Percentiles rank a stretch among this genome's conserved stretches.
Conservation (phyloP, 352 stramenopile species). For the Globisporangium polare region DNA sequence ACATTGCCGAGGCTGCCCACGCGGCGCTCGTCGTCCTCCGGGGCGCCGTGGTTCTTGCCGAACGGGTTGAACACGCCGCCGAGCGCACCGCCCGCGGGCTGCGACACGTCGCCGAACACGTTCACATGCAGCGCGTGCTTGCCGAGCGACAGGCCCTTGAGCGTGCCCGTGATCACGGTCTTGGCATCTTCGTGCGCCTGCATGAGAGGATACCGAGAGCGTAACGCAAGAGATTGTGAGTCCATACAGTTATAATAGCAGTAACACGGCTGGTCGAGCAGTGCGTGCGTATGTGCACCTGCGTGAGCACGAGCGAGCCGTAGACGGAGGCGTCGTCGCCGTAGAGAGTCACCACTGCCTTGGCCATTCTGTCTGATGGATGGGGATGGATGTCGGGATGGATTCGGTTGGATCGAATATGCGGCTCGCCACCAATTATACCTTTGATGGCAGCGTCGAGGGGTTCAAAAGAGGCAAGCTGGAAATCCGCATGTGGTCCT, state of each 20-base stretch:
- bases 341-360: conserved; percentile 86
- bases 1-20: conserved; percentile 95
- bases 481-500: background rate
- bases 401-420: conserved; percentile 9
- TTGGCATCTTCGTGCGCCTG: conserved; percentile 85
- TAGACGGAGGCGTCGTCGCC: conserved; percentile 78
- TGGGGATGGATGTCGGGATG: background rate
- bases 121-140: conserved; percentile 96
- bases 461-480: background rate
- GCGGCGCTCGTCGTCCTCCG: conserved; percentile 94
- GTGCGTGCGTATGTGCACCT: conserved; percentile 27
- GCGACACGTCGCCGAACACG: conserved; percentile 93
- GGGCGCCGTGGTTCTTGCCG: conserved; percentile 96
- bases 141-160: conserved; percentile 73
- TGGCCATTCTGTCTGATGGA: conserved; percentile 47
- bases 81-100: conserved; percentile 61
- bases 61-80: conserved; percentile 98
- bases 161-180: conserved; percentile 79
- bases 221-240: too few species aligned
- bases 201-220: background rate
- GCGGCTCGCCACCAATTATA: conserved; percentile 8
- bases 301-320: conserved; percentile 74
- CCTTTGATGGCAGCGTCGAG: background rate
- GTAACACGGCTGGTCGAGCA: background rate
- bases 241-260: too few species aligned